These are phyloP conservation scores for Platanthera zijinensis DNA, from an alignment of 106 monocot species.

Conservation along the genomic window DNA sequence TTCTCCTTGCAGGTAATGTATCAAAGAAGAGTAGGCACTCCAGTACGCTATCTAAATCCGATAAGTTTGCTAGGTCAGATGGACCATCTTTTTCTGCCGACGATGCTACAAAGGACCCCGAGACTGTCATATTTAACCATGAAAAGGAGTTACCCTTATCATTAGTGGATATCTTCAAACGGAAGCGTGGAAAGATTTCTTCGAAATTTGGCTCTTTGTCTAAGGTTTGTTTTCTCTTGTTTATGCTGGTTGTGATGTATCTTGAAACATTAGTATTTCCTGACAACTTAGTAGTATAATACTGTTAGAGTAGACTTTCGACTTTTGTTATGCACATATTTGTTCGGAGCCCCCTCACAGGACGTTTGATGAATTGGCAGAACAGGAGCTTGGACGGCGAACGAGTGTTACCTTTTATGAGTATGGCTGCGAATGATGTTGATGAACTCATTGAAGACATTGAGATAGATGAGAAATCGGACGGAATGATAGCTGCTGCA, in stretches of 20 bases:
- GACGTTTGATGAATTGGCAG: conserved; percentile 21
- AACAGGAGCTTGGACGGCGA: conserved; percentile 28
- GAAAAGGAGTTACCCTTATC: conserved; percentile 13
- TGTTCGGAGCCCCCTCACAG: too few relatives aligned
- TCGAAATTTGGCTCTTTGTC: not conserved
- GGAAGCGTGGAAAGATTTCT: conserved; percentile 28
- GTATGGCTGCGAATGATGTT: conserved; percentile 63
- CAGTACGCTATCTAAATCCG: conserved; percentile 11
- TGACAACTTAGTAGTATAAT: not conserved
- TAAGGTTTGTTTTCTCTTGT: conserved; percentile 19
- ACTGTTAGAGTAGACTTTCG: not conserved
- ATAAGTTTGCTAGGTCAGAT: conserved; percentile 22
- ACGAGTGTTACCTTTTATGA: conserved; percentile 36
- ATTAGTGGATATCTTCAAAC: conserved; percentile 20
- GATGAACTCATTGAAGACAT: conserved; percentile 59
- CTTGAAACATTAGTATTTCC: not conserved
- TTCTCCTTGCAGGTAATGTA: conserved; percentile 19
- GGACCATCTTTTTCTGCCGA: conserved; percentile 13
- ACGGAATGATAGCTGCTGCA: conserved; percentile 16
- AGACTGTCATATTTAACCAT: conserved; percentile 13
- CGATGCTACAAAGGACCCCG: conserved; percentile 18
- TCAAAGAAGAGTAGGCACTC: conserved; percentile 27
- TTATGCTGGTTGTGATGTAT: not conserved
- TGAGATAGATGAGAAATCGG: conserved; percentile 52
- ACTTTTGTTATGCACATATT: not conserved